These are phyloP conservation scores for Meira miltonrushii DNA, from an alignment of 1,284 basidiomycete species.

Conservation along the genomic window DNA sequence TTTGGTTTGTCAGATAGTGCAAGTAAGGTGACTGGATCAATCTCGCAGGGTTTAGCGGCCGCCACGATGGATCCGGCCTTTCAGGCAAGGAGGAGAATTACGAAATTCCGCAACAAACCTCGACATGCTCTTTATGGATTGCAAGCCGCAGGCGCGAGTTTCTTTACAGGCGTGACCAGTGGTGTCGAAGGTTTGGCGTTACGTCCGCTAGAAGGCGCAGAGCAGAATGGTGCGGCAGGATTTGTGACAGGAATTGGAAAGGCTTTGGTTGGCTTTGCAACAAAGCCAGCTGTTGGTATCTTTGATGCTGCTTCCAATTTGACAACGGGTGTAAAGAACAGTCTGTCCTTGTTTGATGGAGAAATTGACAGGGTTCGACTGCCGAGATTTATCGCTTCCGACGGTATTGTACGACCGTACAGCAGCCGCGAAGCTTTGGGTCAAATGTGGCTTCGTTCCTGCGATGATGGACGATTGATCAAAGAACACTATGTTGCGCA, in stretches of 20 bases:
- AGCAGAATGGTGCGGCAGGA: conserved; percentile 84
- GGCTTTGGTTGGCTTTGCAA: conserved; percentile 86
- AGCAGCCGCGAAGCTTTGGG: conserved; percentile 83
- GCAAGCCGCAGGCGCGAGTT: conserved; percentile 84
- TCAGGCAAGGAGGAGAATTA: conserved; percentile 80
- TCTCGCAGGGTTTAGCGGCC: conserved; percentile 93
- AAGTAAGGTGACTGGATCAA: conserved; percentile 93
- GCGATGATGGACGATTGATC: conserved; percentile 79
- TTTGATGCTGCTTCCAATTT: conserved; percentile 94
- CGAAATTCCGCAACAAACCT: conserved; percentile 85
- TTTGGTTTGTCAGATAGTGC: conserved; percentile 93
- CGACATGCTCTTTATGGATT: conserved; percentile 93
- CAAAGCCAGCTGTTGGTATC: conserved; percentile 93
- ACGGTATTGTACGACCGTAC: conserved; percentile 57
- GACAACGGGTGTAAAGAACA: conserved; percentile 89
- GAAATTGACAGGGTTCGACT: conserved; percentile 81
- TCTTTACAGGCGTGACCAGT: conserved; percentile 88
- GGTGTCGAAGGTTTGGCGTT: conserved; percentile 94
- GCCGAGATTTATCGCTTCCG: conserved; percentile 73
- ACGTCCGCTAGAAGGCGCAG: conserved; percentile 94
- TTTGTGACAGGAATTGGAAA: conserved; percentile 98
- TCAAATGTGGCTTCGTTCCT: conserved; percentile 90
- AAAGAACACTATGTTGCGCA: conserved; percentile 86
- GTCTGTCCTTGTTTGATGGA: conserved; percentile 94
- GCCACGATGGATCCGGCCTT: conserved; percentile 95